Evolutionary conservation across 768 basidiomycete species (phyloP).

Genomic region (Tylopilus sp.): DNA sequence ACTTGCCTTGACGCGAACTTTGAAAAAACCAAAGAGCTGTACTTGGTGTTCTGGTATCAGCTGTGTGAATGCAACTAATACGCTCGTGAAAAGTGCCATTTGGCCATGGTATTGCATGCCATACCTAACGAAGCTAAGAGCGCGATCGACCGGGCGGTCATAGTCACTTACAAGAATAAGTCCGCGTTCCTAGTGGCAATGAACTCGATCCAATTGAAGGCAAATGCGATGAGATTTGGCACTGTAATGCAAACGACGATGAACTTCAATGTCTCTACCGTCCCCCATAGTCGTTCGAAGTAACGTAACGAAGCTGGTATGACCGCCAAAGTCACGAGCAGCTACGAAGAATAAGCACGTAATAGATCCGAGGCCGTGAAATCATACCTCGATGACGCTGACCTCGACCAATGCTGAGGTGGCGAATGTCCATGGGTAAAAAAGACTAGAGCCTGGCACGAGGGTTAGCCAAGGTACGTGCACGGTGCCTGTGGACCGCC

Average conservation of each 20-base stretch:
- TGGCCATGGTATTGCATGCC: slow-evolving; percentile 90
- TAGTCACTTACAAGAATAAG: slow-evolving; percentile 66
- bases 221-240: slow-evolving; percentile 87
- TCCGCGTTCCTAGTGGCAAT: slow-evolving; percentile 65
- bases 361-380: not conserved
- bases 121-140: slow-evolving; percentile 49
- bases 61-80: slow-evolving; percentile 96
- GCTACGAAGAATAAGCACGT: slow-evolving; percentile 42
- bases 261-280: slow-evolving; percentile 82
- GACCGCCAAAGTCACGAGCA: slow-evolving; percentile 69
- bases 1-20: slow-evolving; percentile 84
- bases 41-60: slow-evolving; percentile 98
- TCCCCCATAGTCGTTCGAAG: slow-evolving; percentile 93
- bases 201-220: slow-evolving; percentile 86
- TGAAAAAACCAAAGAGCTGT: slow-evolving; percentile 81
- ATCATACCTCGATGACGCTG: slow-evolving; percentile 73
- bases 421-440: slow-evolving; percentile 92
- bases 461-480: slow-evolving; percentile 68
- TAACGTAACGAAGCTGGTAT: slow-evolving; percentile 85
- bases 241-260: slow-evolving; percentile 71
- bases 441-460: slow-evolving; percentile 76
- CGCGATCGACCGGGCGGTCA: slow-evolving; percentile 3
- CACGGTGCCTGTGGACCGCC: slow-evolving; percentile 47
- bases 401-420: slow-evolving; percentile 87
- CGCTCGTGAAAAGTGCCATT: slow-evolving; percentile 83